Conservation (phyloP, 768 basidiomycete genomes). For the Serendipita sp. region DNA sequence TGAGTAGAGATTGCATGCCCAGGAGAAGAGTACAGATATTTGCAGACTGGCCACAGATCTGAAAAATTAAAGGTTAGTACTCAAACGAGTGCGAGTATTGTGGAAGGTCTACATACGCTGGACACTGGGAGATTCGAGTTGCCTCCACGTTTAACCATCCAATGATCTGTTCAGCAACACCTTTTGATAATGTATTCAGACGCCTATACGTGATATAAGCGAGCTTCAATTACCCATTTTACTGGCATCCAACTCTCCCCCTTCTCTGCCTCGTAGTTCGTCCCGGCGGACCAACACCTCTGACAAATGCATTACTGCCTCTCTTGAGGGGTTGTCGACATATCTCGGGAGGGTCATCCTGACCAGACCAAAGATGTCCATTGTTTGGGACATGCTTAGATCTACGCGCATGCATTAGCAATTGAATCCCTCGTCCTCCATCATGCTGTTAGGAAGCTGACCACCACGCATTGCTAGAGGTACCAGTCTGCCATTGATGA, state of each 20-base stretch:
- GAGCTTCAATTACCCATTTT: slow-evolving; percentile 28
- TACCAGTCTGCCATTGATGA: slow-evolving; percentile 45
- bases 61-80: slow-evolving; percentile 11
- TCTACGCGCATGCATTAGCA: slow-evolving; percentile 25
- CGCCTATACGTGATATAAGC: slow-evolving; percentile 15
- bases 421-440: slow-evolving; percentile 4
- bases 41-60: slow-evolving; percentile 43
- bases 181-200: neutral
- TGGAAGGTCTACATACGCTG: neutral
- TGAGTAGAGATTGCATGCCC: slow-evolving; percentile 50
- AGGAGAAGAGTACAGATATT: slow-evolving; percentile 52
- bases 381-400: slow-evolving; percentile 37
- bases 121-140: slow-evolving; percentile 34
- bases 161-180: slow-evolving; percentile 38
- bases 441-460: slow-evolving; percentile 6
- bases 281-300: slow-evolving; percentile 50
- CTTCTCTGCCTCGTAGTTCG: slow-evolving; percentile 30
- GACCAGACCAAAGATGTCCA: slow-evolving; percentile 59
- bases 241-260: slow-evolving; percentile 26
- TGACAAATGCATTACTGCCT: slow-evolving; percentile 53
- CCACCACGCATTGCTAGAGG: slow-evolving; percentile 41
- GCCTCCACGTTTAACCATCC: slow-evolving; percentile 65
- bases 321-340: slow-evolving; percentile 50
- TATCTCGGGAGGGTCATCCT: slow-evolving; percentile 68
- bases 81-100: neutral